Evolutionary conservation across 2,329 filamentous ascomycete genomes (phyloP).

Genomic region (Didymella glomerata): DNA sequence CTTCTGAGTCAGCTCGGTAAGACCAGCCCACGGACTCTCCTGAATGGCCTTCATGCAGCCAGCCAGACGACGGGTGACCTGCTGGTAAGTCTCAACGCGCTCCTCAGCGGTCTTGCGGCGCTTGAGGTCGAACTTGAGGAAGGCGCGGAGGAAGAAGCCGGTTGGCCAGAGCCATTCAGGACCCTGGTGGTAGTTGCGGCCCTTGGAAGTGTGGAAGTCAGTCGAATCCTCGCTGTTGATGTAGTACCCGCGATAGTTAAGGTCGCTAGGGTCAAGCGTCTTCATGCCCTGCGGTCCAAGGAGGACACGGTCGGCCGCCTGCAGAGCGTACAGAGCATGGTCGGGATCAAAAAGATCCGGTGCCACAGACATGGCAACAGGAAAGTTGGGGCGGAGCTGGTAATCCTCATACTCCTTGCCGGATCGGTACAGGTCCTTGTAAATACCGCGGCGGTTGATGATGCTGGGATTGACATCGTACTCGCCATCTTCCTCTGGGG

Average conservation of each 20-base stretch:
- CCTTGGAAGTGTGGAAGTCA: slow-evolving; percentile 91
- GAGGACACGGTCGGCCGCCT: slow-evolving; percentile 79
- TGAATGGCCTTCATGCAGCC: slow-evolving; percentile 87
- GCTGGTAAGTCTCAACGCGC: slow-evolving; percentile 88
- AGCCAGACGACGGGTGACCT: slow-evolving; percentile 82
- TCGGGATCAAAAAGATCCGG: slow-evolving; percentile 82
- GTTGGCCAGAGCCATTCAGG: slow-evolving; percentile 99
- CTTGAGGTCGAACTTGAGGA: slow-evolving; percentile 88
- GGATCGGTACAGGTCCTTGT: slow-evolving; percentile 95
- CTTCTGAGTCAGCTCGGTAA: slow-evolving; percentile 94
- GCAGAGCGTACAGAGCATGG: slow-evolving; percentile 81
- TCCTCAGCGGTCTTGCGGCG: slow-evolving; percentile 72
- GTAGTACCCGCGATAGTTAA: slow-evolving; percentile 95
- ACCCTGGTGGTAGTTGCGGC: slow-evolving; percentile 96
- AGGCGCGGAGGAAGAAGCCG: slow-evolving; percentile 90
- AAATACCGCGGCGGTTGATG: slow-evolving; percentile 91
- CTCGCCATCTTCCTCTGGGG: slow-evolving; percentile 72
- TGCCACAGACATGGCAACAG: slow-evolving; percentile 94
- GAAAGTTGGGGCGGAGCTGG: slow-evolving; percentile 91
- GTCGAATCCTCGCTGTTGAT: slow-evolving; percentile 91
- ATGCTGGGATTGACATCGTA: slow-evolving; percentile 83
- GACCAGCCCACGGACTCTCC: slow-evolving; percentile 83
- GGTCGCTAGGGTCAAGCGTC: slow-evolving; percentile 88
- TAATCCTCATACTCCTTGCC: slow-evolving; percentile 98
- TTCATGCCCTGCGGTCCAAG: slow-evolving; percentile 93